Percentiles rank a stretch among this genome's conserved stretches.
Conservation (phyloP, 768 basidiomycete genomes). For the Serpula lacrymans region DNA sequence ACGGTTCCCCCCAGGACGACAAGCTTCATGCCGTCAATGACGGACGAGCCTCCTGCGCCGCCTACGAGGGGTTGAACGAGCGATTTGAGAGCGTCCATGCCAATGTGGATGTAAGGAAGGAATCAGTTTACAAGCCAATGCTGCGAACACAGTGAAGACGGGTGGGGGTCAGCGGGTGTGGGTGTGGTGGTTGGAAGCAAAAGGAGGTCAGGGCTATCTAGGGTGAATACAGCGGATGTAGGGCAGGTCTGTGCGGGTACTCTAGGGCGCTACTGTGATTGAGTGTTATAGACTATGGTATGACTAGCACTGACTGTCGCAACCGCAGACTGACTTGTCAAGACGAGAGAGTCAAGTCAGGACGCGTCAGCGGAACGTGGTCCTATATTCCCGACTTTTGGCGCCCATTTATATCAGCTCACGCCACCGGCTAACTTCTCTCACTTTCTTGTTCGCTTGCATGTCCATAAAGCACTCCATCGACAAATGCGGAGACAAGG, state of each 20-base stretch:
- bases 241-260: conserved; percentile 3
- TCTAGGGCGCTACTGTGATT: conserved; percentile 1
- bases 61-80: conserved; percentile 79
- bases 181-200: conserved; percentile 11
- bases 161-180: conserved; percentile 15
- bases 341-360: conserved; percentile 29
- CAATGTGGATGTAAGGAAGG: conserved; percentile 14
- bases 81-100: conserved; percentile 80
- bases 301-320: conserved; percentile 4
- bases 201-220: conserved; percentile 11
- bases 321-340: conserved; percentile 9
- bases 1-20: conserved; percentile 87
- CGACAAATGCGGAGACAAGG: too few species aligned
- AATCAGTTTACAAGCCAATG: conserved; percentile 37
- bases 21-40: conserved; percentile 88
- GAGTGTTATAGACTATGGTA: not conserved
- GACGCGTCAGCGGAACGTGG: conserved; percentile 35
- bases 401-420: conserved; percentile 11
- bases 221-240: conserved; percentile 19
- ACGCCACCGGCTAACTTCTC: conserved; percentile 28
- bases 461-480: too few species aligned
- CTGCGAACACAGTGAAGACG: conserved; percentile 22
- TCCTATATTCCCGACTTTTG: conserved; percentile 11
- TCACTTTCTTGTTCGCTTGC: too few species aligned
- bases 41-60: conserved; percentile 68